These are phyloP conservation scores for Gryganskiella cystojenkinii DNA, from an alignment of 192 early-diverging fungal genomes.

Conservation along the genomic window DNA sequence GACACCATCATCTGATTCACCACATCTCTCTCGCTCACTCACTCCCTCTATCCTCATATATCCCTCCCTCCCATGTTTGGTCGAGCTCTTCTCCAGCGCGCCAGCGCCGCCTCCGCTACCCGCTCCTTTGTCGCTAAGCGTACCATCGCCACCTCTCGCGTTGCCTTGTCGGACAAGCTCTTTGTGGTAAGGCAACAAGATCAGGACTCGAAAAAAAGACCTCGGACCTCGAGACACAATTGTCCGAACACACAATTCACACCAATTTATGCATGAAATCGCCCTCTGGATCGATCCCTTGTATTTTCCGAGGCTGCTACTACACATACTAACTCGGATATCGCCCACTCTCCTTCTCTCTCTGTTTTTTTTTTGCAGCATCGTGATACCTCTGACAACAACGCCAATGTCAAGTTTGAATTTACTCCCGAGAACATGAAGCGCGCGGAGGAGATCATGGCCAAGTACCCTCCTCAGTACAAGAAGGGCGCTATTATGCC, in stretches of 20 bases:
- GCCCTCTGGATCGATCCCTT: background rate
- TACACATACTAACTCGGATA: background rate
- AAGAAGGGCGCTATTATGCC: constrained; percentile 98
- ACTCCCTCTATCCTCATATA: constrained; percentile 7
- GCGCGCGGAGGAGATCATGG: constrained; percentile 87
- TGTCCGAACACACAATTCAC: constrained; percentile 24
- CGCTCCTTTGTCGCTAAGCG: constrained; percentile 51
- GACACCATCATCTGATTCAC: background rate
- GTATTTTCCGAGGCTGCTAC: background rate
- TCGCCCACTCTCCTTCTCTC: background rate
- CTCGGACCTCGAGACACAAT: constrained; percentile 35
- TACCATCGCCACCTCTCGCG: constrained; percentile 54
- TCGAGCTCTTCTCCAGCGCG: constrained; percentile 54
- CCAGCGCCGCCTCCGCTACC: constrained; percentile 43
- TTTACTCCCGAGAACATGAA: constrained; percentile 83
- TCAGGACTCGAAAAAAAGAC: constrained; percentile 13
- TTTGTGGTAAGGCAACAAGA: constrained; percentile 61
- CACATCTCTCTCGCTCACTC: constrained; percentile 8
- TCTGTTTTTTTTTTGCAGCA: constrained; percentile 55
- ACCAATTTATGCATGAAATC: too few relatives aligned
- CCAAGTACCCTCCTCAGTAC: constrained; percentile 97
- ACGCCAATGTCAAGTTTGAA: constrained; percentile 86
- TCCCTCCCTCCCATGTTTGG: constrained; percentile 40
- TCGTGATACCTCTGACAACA: constrained; percentile 85
- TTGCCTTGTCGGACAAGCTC: constrained; percentile 62